These are phyloP conservation scores for Drechslera avenae DNA, from an alignment of 2,329 filamentous ascomycete species.

Conservation along the genomic window DNA sequence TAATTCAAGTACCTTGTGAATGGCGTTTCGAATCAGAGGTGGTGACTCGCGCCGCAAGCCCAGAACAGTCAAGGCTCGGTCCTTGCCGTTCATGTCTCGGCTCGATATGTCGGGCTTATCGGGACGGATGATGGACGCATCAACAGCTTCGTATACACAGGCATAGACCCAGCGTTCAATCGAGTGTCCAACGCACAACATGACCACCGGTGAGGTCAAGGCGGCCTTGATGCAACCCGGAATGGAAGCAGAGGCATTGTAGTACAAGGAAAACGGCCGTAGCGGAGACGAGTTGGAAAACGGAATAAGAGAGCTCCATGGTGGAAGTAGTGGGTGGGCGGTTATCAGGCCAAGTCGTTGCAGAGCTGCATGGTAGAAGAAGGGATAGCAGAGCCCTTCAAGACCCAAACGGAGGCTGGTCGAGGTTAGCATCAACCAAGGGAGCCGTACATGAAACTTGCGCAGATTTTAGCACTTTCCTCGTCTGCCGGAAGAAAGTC, in stretches of 20 bases:
- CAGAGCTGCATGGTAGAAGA: slow-evolving; percentile 39
- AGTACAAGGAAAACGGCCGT: slow-evolving; percentile 25
- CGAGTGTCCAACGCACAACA: slow-evolving; percentile 34
- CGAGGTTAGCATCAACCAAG: slow-evolving; percentile 9
- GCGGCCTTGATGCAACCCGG: slow-evolving; percentile 19
- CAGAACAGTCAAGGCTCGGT: slow-evolving; percentile 28
- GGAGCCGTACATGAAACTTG: slow-evolving; percentile 13
- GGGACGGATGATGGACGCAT: slow-evolving; percentile 36
- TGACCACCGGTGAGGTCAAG: slow-evolving; percentile 35
- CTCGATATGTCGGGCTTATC: slow-evolving; percentile 37
- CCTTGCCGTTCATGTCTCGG: slow-evolving; percentile 28
- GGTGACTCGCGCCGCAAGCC: slow-evolving; percentile 33
- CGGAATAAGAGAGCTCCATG: slow-evolving; percentile 34
- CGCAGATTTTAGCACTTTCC: slow-evolving; percentile 25
- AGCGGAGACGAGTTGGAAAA: slow-evolving; percentile 38
- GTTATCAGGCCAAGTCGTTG: slow-evolving; percentile 40
- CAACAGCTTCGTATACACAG: slow-evolving; percentile 37
- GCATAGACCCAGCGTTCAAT: slow-evolving; percentile 36
- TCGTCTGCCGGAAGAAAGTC: slow-evolving; percentile 30
- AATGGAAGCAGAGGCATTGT: slow-evolving; percentile 21
- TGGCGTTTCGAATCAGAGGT: slow-evolving; percentile 22
- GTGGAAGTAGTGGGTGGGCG: slow-evolving; percentile 35
- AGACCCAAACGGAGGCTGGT: slow-evolving; percentile 36
- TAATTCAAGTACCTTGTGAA: slow-evolving; percentile 29
- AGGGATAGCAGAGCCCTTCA: slow-evolving; percentile 39